Percentiles rank a stretch among this genome's conserved stretches.
phyloP scores from a whole-genome alignment of 495 filamentous ascomycete genomes.

The Ascobolus immersus region DNA sequence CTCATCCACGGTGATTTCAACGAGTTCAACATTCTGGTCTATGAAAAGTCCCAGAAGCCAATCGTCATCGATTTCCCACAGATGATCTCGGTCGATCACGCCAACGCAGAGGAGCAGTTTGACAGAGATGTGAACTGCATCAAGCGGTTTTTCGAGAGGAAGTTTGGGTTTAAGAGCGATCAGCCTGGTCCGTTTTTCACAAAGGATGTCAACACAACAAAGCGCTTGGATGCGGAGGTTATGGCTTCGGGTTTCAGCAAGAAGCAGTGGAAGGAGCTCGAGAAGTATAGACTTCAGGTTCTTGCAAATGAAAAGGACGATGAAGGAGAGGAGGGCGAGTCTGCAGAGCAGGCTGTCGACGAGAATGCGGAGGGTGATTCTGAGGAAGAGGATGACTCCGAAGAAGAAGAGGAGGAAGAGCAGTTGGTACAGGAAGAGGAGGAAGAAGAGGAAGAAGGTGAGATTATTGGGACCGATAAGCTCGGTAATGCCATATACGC shows the following conservation, averaged over 20 bases:
- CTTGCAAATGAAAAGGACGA: too few species aligned
- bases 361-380: conserved; percentile 17
- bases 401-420: conserved; percentile 18
- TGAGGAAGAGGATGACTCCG: conserved; percentile 18
- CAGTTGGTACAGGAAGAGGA: conserved; percentile 15
- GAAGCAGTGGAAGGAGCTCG: conserved; percentile 84
- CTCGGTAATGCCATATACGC: too few species aligned
- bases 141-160: conserved; percentile 68
- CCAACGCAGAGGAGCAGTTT: conserved; percentile 83
- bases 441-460: conserved; percentile 20
- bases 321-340: conserved; percentile 32
- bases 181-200: conserved; percentile 58
- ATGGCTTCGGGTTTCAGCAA: conserved; percentile 85
- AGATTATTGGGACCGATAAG: too few species aligned
- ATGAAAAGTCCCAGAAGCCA: conserved; percentile 39
- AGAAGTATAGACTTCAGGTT: too few species aligned
- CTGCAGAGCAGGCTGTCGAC: conserved; percentile 29
- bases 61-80: conserved; percentile 94
- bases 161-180: conserved; percentile 67
- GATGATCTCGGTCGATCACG: conserved; percentile 87
- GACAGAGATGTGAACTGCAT: conserved; percentile 85
- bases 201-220: conserved; percentile 30
- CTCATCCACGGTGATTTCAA: conserved; percentile 98
- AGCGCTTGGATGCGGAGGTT: conserved; percentile 60
- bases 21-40: conserved; percentile 93